A percentile compares a stretch with the other conserved stretches of the same genome.
phyloP scores from a whole-genome alignment of 1,139 yeast species.

The Suhomyces guaymorum region DNA sequence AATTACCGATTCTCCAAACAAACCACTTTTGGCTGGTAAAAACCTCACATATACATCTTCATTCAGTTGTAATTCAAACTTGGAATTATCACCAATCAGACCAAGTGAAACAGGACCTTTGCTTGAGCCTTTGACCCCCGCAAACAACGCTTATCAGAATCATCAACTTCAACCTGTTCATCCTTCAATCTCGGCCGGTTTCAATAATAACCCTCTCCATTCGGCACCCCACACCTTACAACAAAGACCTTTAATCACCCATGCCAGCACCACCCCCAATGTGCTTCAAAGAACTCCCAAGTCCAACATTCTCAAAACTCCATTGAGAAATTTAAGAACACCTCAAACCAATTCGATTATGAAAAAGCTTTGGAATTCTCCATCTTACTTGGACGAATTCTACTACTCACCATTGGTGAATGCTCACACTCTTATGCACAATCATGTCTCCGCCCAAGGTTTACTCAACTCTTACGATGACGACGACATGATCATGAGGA shows the following conservation, averaged over 20 bases:
- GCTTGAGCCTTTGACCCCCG: slow-evolving; percentile 58
- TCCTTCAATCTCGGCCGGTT: slow-evolving; percentile 5
- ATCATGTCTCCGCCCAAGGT: slow-evolving; percentile 8
- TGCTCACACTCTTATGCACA: slow-evolving; percentile 21
- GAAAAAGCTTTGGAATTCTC: slow-evolving; percentile 61
- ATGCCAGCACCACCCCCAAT: slow-evolving; percentile 11
- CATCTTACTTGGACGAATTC: slow-evolving; percentile 66
- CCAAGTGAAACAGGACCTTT: slow-evolving; percentile 63
- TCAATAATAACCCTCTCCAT: too few species aligned
- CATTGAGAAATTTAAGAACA: slow-evolving; percentile 40
- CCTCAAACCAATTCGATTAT: slow-evolving; percentile 47
- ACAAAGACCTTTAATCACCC: slow-evolving; percentile 17
- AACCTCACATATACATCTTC: slow-evolving; percentile 54
- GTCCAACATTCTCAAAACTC: slow-evolving; percentile 36
- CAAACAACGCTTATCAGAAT: slow-evolving; percentile 28
- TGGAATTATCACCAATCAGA: slow-evolving; percentile 62
- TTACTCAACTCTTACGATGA: slow-evolving; percentile 48
- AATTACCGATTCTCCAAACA: slow-evolving; percentile 39
- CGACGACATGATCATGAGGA: slow-evolving; percentile 55
- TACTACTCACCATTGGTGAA: slow-evolving; percentile 57
- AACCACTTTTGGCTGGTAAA: slow-evolving; percentile 46
- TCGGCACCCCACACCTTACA: slow-evolving; percentile 13
- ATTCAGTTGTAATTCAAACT: slow-evolving; percentile 64
- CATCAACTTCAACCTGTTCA: slow-evolving; percentile 19
- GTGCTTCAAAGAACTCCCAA: slow-evolving; percentile 30